Evolutionary conservation across 495 filamentous ascomycete species (phyloP), one percentile per base, ranked within the genome.

Genomic region (Xanthoparmelia taractica): DNA sequence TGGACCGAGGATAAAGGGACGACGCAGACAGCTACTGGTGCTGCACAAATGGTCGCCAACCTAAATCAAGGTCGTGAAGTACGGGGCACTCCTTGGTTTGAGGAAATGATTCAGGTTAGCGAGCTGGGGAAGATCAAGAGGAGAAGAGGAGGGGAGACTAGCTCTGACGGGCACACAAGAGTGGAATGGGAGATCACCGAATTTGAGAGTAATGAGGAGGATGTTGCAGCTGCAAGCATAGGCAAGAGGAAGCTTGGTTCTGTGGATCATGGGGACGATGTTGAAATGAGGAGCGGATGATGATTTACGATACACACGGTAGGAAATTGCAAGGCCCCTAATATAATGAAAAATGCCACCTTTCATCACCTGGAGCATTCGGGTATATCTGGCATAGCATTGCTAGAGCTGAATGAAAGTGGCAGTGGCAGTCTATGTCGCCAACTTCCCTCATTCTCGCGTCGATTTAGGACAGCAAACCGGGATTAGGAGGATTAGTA

Each of bases 111-210:
- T 1, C 81, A 87, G 64, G 86, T 90, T 37, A 91, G 88, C 68
- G 76, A 75, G 48, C 73, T 95, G 40, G 90, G 89, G 15, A 81
- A 75, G 25, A 72, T 92, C 69, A 86, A 84, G 72, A 75, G 82
- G 63, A 75, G 78, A 66, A 81, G 79, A 69, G 84, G 86, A 31
- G 79, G 81, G 2, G 74, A 76, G 29, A 69, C 74, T 38, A 84
- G 79, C 60, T 76, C 72, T 58, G 82, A 87, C 70, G 84, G 85
- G 13, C 77, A 74, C 18, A 81, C 81, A 18, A 82, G 75, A 34
- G 79, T 94, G 43, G 87, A 93, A 69, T 96, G 90, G 87, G 91
- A 96, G 73, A 77, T 96, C 64, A 81, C 84, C 48, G 92, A 96
- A 72, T 91, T 61, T 31, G 65, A 41, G 1, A 67, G 84, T 81